Conservation (phyloP, 768 basidiomycete species). For the Pholiota conissans region DNA sequence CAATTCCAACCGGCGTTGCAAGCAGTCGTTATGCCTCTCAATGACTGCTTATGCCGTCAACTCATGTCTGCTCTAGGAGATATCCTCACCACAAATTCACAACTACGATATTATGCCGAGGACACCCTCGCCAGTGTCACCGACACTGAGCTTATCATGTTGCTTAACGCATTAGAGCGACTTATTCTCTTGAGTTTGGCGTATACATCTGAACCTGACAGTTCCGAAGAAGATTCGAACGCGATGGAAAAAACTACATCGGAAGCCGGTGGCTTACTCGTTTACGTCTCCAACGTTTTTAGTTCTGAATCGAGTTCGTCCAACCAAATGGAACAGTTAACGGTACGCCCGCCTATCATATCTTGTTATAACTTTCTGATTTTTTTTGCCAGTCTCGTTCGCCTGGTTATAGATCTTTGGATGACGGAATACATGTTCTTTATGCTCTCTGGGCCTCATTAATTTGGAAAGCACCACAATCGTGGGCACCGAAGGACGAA, state of each 20-base stretch:
- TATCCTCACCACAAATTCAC: slow-evolving; percentile 41
- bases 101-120: slow-evolving; percentile 33
- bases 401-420: slow-evolving; percentile 74
- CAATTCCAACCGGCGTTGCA: slow-evolving; percentile 78
- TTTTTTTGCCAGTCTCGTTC: slow-evolving; percentile 53
- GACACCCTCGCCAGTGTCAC: slow-evolving; percentile 55
- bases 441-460: slow-evolving; percentile 74
- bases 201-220: slow-evolving; percentile 48
- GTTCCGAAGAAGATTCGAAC: slow-evolving; percentile 56
- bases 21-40: slow-evolving; percentile 68
- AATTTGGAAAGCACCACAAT: slow-evolving; percentile 44
- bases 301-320: slow-evolving; percentile 60
- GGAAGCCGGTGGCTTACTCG: slow-evolving; percentile 71
- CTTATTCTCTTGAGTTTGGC: slow-evolving; percentile 73
- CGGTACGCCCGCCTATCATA: slow-evolving; percentile 42
- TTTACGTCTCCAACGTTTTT: slow-evolving; percentile 92
- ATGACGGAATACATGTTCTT: slow-evolving; percentile 79
- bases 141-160: slow-evolving; percentile 82
- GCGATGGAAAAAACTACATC: slow-evolving; percentile 50
- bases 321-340: slow-evolving; percentile 53
- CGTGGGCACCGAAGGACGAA: slow-evolving; percentile 61
- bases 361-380: neutral
- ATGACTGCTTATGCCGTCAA: slow-evolving; percentile 78
- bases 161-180: slow-evolving; percentile 83
- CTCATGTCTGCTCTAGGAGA: slow-evolving; percentile 58